Conservation (phyloP, 2,329 filamentous ascomycete species). For the Colletotrichum musae region DNA sequence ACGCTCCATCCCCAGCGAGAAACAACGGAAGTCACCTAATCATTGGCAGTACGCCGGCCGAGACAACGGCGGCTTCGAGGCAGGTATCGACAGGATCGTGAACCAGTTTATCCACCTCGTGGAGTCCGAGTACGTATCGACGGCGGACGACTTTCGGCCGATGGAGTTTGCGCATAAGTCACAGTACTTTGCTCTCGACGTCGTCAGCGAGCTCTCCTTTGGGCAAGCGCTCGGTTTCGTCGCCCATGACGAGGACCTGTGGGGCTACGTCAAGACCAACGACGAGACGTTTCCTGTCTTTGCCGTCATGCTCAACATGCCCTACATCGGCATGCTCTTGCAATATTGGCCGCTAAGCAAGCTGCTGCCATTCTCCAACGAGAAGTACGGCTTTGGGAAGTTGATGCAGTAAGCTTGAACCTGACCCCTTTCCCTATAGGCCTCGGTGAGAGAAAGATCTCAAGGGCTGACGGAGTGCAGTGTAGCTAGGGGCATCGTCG, state of each 20-base stretch:
- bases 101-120: conserved; percentile 28
- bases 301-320: conserved; percentile 44
- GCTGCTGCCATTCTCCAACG: conserved; percentile 45
- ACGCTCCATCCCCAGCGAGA: not conserved
- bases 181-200: conserved; percentile 45
- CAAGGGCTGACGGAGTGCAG: conserved; percentile 21
- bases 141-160: conserved; percentile 11
- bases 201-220: conserved; percentile 46
- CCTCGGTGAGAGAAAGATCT: too few species aligned
- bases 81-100: conserved; percentile 25
- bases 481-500: conserved; percentile 47
- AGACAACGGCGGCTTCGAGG: conserved; percentile 35
- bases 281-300: conserved; percentile 32
- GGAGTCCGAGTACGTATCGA: conserved; percentile 33
- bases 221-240: conserved; percentile 48
- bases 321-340: conserved; percentile 43
- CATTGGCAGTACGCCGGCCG: conserved; percentile 31
- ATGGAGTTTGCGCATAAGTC: conserved; percentile 38
- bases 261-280: conserved; percentile 42
- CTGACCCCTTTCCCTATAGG: fast-evolving
- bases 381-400: conserved; percentile 53
- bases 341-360: conserved; percentile 42
- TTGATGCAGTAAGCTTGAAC: conserved; percentile 42
- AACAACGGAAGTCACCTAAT: too few species aligned
- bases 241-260: conserved; percentile 44